phyloP scores from a whole-genome alignment of 2,329 filamentous ascomycete species.

The Epichloe festucae region DNA sequence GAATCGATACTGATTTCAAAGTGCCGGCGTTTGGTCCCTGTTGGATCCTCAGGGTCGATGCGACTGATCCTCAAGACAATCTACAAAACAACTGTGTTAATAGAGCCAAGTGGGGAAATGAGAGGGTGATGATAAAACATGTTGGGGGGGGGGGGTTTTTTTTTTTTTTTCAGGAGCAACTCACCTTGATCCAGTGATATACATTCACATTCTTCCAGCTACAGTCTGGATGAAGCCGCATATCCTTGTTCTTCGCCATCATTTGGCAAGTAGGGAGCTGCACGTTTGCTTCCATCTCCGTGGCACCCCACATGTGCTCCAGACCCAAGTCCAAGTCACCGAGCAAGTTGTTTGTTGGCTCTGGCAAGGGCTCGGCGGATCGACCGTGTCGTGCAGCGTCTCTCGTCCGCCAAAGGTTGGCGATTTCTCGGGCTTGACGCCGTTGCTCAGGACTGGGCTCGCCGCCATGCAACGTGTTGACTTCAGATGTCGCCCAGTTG shows the following conservation, averaged over 20 bases:
- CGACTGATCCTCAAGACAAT: slow-evolving; percentile 89
- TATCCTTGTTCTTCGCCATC: slow-evolving; percentile 58
- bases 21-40: slow-evolving; percentile 61
- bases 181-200: slow-evolving; percentile 90
- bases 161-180: slow-evolving; percentile 8
- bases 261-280: slow-evolving; percentile 80
- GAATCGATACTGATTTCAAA: slow-evolving; percentile 97
- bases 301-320: slow-evolving; percentile 69
- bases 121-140: neutral
- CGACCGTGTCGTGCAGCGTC: slow-evolving; percentile 33
- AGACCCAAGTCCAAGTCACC: slow-evolving; percentile 61
- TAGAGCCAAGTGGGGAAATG: neutral
- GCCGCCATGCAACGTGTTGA: slow-evolving; percentile 67
- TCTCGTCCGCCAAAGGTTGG: slow-evolving; percentile 37
- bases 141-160: no score
- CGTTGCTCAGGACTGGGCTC: slow-evolving; percentile 47
- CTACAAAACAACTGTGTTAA: slow-evolving; percentile 27
- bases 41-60: slow-evolving; percentile 62
- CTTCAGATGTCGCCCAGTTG: slow-evolving; percentile 60
- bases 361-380: slow-evolving; percentile 30
- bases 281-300: slow-evolving; percentile 89
- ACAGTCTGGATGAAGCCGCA: slow-evolving; percentile 72
- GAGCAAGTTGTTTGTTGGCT: slow-evolving; percentile 55
- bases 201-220: slow-evolving; percentile 91
- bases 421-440: slow-evolving; percentile 33